phyloP scores from a whole-genome alignment of 2,329 filamentous ascomycete species.

The Elsinoe perseae region DNA sequence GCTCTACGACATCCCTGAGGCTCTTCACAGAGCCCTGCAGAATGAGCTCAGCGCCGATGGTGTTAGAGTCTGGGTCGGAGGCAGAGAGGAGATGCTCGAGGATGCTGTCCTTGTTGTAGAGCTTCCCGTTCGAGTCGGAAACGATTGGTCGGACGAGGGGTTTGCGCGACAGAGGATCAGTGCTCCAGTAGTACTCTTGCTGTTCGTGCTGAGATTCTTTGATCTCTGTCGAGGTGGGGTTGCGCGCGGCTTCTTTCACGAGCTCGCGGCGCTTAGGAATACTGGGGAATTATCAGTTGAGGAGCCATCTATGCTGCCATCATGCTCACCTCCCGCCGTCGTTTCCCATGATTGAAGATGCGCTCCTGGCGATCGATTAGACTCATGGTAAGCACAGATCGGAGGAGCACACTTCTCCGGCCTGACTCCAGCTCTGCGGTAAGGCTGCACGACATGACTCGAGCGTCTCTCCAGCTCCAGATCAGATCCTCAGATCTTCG shows the following conservation, averaged over 20 bases:
- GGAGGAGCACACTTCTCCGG: neutral
- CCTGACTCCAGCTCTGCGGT: too few relatives aligned
- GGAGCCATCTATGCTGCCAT: conserved; percentile 11
- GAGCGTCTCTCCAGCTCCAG: too few relatives aligned
- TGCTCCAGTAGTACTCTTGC: conserved; percentile 77
- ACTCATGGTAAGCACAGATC: too few relatives aligned
- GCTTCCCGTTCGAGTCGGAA: conserved; percentile 71
- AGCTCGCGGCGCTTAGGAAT: conserved; percentile 94
- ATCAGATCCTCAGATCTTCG: too few relatives aligned
- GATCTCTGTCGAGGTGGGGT: conserved; percentile 72
- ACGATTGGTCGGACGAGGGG: conserved; percentile 68
- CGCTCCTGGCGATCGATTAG: too few relatives aligned
- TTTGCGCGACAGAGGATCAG: conserved; percentile 76
- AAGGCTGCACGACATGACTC: too few relatives aligned
- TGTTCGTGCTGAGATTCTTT: conserved; percentile 84
- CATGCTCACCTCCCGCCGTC: conserved; percentile 65
- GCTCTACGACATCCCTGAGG: conserved; percentile 76
- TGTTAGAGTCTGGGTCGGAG: conserved; percentile 44
- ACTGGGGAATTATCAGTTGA: conserved; percentile 33
- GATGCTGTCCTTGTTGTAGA: conserved; percentile 93
- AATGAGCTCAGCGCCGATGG: conserved; percentile 54
- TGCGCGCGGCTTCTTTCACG: conserved; percentile 83
- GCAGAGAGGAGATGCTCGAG: conserved; percentile 58
- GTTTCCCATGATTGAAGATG: conserved; percentile 6
- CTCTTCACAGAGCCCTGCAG: conserved; percentile 61